Percentiles rank a stretch among this genome's conserved stretches.
phyloP scores from a whole-genome alignment of 202 grass and related monocot species.

The Digitaria exilis region DNA sequence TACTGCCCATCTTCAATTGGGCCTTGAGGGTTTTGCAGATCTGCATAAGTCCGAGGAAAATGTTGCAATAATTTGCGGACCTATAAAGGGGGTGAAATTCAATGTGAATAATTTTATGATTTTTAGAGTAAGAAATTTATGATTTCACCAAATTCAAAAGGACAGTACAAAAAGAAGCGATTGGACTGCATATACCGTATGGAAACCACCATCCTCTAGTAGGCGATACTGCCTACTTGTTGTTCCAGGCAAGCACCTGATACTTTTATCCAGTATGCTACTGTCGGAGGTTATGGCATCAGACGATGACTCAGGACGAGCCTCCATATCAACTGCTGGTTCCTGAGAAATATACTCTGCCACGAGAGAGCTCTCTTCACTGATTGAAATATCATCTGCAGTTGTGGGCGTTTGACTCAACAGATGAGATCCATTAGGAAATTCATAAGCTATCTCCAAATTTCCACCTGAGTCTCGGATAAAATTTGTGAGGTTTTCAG shows the following conservation, averaged over 20 bases:
- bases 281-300: slow-evolving; percentile 46
- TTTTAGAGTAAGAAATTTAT: slow-evolving; percentile 8
- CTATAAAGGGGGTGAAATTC: slow-evolving; percentile 49
- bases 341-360: slow-evolving; percentile 28
- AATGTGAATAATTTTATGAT: slow-evolving; percentile 25
- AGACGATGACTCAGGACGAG: slow-evolving; percentile 17
- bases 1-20: slow-evolving; percentile 83
- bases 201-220: slow-evolving; percentile 79
- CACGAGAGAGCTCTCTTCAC: slow-evolving; percentile 37
- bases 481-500: slow-evolving; percentile 53
- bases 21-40: slow-evolving; percentile 77
- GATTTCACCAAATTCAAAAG: slow-evolving; percentile 31
- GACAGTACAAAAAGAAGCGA: slow-evolving; percentile 1
- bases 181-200: slow-evolving; percentile 62
- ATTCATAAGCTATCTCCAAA: slow-evolving; percentile 47
- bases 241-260: slow-evolving; percentile 65
- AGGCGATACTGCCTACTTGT: slow-evolving; percentile 57
- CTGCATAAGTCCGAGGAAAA: slow-evolving; percentile 90
- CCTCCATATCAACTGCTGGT: slow-evolving; percentile 27
- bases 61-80: slow-evolving; percentile 91
- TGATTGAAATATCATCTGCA: slow-evolving; percentile 23
- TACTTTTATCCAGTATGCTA: slow-evolving; percentile 63
- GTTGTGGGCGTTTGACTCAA: slow-evolving; percentile 35
- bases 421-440: slow-evolving; percentile 50
- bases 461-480: slow-evolving; percentile 48